These are phyloP conservation scores for Aspergillus hiratsukae DNA, from an alignment of 2,329 filamentous ascomycete genomes.

Conservation along the genomic window DNA sequence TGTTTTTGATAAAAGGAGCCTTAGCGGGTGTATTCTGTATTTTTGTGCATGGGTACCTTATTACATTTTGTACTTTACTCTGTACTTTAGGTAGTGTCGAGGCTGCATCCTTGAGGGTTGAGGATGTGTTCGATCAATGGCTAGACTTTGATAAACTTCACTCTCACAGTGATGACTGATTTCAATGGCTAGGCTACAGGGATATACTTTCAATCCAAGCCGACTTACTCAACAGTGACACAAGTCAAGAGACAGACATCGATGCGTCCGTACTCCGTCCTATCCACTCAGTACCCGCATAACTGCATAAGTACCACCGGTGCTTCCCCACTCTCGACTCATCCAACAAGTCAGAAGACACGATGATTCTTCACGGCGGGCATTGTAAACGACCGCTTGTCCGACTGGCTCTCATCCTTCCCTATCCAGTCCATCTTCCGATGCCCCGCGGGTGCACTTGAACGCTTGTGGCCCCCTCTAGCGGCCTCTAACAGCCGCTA, in stretches of 20 bases:
- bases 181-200: background rate
- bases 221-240: background rate
- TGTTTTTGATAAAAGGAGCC: background rate
- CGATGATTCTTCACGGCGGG: background rate
- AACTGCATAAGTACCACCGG: background rate
- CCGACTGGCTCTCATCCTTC: background rate
- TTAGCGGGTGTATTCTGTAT: background rate
- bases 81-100: no score
- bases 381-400: background rate
- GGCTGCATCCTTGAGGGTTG: no score
- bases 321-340: background rate
- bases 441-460: background rate
- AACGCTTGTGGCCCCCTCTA: background rate
- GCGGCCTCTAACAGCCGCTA: background rate
- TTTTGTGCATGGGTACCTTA: background rate
- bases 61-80: no score
- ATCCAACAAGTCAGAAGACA: background rate
- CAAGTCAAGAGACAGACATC: background rate
- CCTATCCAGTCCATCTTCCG: background rate
- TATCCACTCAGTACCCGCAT: background rate
- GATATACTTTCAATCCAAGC: no score
- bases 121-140: no score
- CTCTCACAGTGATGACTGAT: background rate
- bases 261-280: background rate
- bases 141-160: no score